Evolutionary conservation across 331 rosid species (phyloP).

Genomic region (Dryas integrifolia): DNA sequence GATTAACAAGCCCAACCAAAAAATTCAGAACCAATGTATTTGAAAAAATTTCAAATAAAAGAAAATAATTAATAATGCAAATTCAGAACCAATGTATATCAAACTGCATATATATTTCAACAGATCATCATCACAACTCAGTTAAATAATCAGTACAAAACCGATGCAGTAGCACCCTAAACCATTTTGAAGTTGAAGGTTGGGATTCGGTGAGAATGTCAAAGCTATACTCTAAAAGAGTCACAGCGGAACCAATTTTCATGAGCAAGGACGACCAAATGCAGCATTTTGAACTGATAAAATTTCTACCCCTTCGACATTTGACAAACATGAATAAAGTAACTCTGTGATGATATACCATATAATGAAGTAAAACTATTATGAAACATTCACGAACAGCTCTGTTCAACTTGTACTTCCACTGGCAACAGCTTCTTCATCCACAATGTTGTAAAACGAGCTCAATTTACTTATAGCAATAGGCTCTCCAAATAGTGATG

Average conservation of each 20-base stretch:
- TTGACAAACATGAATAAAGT: constrained; percentile 3
- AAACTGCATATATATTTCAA: too few species aligned
- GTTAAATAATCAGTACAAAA: too few species aligned
- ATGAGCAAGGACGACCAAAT: neutral
- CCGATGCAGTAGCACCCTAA: too few species aligned
- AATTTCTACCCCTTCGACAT: neutral
- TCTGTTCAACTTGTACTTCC: constrained; percentile 24
- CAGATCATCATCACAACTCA: too few species aligned
- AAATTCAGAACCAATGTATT: too few species aligned
- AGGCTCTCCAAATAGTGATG: constrained; percentile 81
- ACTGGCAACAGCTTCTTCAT: constrained; percentile 56
- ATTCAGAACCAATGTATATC: too few species aligned
- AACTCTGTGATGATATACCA: neutral
- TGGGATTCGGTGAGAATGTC: neutral
- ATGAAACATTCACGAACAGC: neutral
- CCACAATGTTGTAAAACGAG: constrained; percentile 46
- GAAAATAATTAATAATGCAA: too few species aligned
- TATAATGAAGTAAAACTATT: neutral
- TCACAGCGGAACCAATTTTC: neutral
- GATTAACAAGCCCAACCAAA: too few species aligned
- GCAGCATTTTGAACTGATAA: neutral
- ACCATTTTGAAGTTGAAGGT: too few species aligned
- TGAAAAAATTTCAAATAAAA: too few species aligned
- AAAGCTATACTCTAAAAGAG: neutral
- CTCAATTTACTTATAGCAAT: constrained; percentile 74